Base-by-base conservation (phyloP, 2,329 filamentous ascomycete species). In the Ophiognomonia clavigignenti-juglandacearum region DNA sequence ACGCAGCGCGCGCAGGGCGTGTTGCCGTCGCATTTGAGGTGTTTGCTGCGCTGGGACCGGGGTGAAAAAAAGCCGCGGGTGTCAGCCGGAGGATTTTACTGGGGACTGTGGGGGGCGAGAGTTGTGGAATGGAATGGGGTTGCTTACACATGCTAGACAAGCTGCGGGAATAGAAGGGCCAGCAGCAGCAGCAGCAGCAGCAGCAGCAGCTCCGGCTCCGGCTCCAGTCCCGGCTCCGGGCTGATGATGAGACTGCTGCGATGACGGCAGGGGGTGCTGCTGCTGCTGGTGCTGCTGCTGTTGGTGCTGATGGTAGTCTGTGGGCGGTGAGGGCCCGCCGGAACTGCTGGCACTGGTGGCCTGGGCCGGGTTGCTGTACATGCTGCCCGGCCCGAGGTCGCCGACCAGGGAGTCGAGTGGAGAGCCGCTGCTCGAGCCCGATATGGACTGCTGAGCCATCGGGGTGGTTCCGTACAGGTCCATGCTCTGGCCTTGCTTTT, bases 11-110 rank as follows among this genome's bases (percentile, higher is more conserved):
- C 74, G 65, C 87, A 91, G 11, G 86, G 86, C 26, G 67, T 82
- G 31, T 71, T 66, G 23, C 85, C 85, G 63, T 90, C 84, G 61
- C 86, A 91, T 61, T 88, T 91, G 40, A 90, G 73, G 63, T 91
- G 87, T 59, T 87, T 81, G 53, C 61, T 68, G 43, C 78, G 72
- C 78, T 82, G 59, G 43, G 39, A 54, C 48, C 22, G 13, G 16
- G 32, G 29, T 38, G 27, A n/a, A 11, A 16, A 39, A 23, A 19
- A 18, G 16, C 3, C 9, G 36, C n/a, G 42, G 31, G 24, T 22
- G 38, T 46, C 26, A 52, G 49, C 47, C 47, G 40, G 11, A n/a
- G 10, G 22, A 31, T 18, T 20, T 29, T 13, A 13, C 11, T 13
- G 14, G 22, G n/a, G 16, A 19, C 14, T 22, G 45, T 32, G 29